These are phyloP conservation scores for Tetrapisispora pingtungensis DNA, from an alignment of 805 yeast species.

Conservation along the genomic window DNA sequence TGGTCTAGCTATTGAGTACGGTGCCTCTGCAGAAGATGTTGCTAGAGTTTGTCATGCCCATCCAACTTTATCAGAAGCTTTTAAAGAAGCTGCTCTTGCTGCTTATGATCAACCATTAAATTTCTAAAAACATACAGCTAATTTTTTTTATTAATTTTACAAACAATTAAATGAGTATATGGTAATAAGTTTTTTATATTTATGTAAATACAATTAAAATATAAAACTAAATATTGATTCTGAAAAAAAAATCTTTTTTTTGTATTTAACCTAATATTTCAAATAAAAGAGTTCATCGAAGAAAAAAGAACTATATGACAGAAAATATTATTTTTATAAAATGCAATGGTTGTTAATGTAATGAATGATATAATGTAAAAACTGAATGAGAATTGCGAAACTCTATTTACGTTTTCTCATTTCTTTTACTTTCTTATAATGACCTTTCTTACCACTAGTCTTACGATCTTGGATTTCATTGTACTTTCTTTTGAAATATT, in stretches of 20 bases:
- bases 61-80: constrained; percentile 95
- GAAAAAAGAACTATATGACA: neutral
- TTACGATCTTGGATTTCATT: constrained; percentile 60
- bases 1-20: constrained; percentile 94
- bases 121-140: constrained; percentile 23
- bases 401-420: constrained; percentile 37
- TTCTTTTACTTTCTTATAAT: constrained; percentile 51
- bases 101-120: constrained; percentile 88
- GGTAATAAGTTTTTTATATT: neutral
- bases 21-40: constrained; percentile 96
- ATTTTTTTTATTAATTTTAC: too few species aligned
- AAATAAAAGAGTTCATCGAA: too few species aligned
- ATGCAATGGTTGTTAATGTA: neutral
- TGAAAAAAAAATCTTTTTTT: neutral
- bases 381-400: neutral
- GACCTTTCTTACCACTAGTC: constrained; percentile 55
- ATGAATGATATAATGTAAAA: neutral
- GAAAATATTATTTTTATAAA: neutral
- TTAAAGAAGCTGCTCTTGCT: constrained; percentile 94
- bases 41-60: constrained; percentile 98
- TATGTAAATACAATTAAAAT: neutral
- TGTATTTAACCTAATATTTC: neutral
- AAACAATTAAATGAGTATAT: neutral
- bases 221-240: neutral
- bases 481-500: constrained; percentile 79